Evolutionary conservation across 2,329 filamentous ascomycete species (phyloP).

Genomic region (Colletotrichum chrysophilum): DNA sequence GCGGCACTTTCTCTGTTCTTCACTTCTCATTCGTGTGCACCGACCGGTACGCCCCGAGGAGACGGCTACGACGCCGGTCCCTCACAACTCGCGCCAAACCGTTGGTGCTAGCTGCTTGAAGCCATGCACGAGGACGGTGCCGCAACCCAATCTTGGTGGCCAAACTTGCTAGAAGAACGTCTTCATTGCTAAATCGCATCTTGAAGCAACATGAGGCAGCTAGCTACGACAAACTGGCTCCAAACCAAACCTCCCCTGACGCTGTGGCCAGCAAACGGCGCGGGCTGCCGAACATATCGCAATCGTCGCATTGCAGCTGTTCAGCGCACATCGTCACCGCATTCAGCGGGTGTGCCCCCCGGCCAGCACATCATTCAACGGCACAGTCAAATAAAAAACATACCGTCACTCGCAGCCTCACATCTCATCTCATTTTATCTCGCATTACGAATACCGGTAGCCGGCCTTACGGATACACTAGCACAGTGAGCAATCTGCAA

Average conservation of each 20-base stretch:
- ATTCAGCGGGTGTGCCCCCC: neutral
- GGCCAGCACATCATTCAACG: neutral
- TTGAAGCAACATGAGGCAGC: constrained; percentile 1
- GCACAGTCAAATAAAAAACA: neutral
- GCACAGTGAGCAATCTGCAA: neutral
- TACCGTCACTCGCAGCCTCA: neutral
- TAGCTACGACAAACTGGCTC: neutral
- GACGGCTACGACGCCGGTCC: neutral
- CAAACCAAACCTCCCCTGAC: neutral
- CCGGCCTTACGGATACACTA: neutral
- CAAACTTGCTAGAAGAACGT: neutral
- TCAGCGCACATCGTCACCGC: neutral
- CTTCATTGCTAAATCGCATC: neutral
- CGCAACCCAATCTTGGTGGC: neutral
- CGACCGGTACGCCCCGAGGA: constrained; percentile 7
- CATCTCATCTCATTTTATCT: constrained; percentile 3
- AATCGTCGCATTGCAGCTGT: neutral
- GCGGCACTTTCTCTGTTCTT: neutral
- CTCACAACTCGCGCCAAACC: constrained; percentile 7
- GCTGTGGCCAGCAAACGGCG: neutral
- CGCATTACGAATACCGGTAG: neutral
- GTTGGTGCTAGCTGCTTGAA: constrained; percentile 15
- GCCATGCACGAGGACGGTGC: neutral
- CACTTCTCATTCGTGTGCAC: neutral
- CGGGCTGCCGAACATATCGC: neutral